These are phyloP conservation scores for Wallacemonas collosoma DNA, from an alignment of 208 protist genomes.

Conservation along the genomic window DNA sequence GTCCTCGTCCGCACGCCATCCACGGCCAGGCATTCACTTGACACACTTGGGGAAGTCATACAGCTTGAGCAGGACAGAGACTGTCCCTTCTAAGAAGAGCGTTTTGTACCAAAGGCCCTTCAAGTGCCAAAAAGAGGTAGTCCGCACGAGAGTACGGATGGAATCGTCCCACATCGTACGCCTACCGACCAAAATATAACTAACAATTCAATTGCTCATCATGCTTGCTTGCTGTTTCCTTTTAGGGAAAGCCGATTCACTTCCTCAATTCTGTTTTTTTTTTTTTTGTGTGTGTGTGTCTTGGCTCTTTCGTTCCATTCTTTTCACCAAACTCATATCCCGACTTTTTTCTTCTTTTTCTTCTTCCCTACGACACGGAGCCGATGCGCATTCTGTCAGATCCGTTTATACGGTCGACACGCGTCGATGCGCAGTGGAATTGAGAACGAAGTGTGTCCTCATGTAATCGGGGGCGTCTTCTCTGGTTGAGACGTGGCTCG, in stretches of 20 bases:
- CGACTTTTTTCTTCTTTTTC: constrained; percentile 17
- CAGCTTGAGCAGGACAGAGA: constrained; percentile 12
- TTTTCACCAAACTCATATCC: constrained; percentile 6
- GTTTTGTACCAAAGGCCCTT: not conserved
- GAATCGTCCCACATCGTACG: not conserved
- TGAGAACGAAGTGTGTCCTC: not conserved
- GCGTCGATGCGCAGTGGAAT: no score
- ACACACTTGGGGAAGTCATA: not conserved
- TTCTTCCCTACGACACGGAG: not conserved
- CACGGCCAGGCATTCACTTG: not conserved
- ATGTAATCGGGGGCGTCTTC: not conserved
- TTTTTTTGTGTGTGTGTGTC: constrained; percentile 6
- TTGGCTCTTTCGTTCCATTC: not conserved
- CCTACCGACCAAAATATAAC: constrained; percentile 1
- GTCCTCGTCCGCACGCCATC: not conserved
- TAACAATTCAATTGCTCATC: not conserved
- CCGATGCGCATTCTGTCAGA: not conserved
- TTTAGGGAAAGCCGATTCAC: not conserved
- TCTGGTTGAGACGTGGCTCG: constrained; percentile 3
- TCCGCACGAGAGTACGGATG: no score
- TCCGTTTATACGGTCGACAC: not conserved
- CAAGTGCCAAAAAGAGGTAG: no score
- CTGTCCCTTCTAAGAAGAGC: not conserved
- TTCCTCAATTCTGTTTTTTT: not conserved
- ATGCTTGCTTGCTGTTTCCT: constrained; percentile 20